These are phyloP conservation scores for Aureobasidium sp. DNA, from an alignment of 2,329 filamentous ascomycete species.

Conservation along the genomic window DNA sequence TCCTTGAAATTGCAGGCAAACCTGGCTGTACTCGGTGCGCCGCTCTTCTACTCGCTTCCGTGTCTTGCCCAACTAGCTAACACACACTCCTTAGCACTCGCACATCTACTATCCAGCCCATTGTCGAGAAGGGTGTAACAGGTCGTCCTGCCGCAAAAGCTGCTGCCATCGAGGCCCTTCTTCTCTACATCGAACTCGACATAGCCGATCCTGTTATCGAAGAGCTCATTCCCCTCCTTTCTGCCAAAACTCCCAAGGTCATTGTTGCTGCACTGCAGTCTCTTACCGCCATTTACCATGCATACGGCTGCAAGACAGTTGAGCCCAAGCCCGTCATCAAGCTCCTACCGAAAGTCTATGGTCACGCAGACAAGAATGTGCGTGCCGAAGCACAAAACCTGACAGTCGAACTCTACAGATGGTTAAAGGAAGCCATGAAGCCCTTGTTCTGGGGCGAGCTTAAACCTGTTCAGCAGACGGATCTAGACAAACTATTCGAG, in stretches of 20 bases:
- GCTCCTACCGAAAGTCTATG: constrained; percentile 79
- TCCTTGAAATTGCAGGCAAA: constrained; percentile 81
- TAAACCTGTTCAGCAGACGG: constrained; percentile 90
- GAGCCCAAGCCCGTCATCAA: constrained; percentile 92
- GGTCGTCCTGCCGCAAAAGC: constrained; percentile 84
- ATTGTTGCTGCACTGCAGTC: constrained; percentile 69
- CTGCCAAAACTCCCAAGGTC: constrained; percentile 87
- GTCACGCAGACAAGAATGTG: constrained; percentile 96
- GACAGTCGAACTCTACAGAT: constrained; percentile 90
- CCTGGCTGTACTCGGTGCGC: constrained; percentile 65
- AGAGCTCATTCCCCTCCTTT: constrained; percentile 74
- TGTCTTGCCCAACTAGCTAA: not conserved
- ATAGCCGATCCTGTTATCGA: constrained; percentile 79
- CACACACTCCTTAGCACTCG: constrained; percentile 53
- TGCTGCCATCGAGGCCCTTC: constrained; percentile 74
- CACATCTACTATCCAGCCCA: constrained; percentile 63
- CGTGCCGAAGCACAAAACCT: constrained; percentile 87
- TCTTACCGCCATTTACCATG: constrained; percentile 79
- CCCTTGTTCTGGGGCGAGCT: constrained; percentile 94
- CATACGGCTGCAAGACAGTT: constrained; percentile 87
- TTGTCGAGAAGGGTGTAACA: constrained; percentile 89
- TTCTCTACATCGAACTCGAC: constrained; percentile 87
- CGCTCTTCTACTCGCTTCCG: not conserved
- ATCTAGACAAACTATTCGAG: constrained; percentile 90
- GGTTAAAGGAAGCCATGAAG: constrained; percentile 97